Conservation (phyloP, 768 basidiomycete species). For the Coprinopsis marcescibilis region DNA sequence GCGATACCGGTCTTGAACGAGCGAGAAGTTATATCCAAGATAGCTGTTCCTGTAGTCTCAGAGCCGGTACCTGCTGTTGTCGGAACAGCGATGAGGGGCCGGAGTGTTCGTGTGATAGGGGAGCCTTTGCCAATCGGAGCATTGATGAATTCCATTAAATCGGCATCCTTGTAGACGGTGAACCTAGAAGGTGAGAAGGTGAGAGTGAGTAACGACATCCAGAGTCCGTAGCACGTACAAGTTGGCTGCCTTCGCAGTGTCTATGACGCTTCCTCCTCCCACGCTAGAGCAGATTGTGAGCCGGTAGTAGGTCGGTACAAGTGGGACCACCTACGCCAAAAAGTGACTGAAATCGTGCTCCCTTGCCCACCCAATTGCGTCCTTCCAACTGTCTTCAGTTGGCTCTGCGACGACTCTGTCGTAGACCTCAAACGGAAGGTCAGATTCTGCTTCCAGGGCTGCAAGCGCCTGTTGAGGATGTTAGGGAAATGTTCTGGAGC, state of each 20-base stretch:
- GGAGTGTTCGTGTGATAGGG: slow-evolving; percentile 67
- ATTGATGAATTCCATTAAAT: slow-evolving; percentile 95
- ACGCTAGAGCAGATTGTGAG: slow-evolving; percentile 41
- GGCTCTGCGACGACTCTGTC: slow-evolving; percentile 84
- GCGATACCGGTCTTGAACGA: slow-evolving; percentile 98
- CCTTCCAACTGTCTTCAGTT: slow-evolving; percentile 83
- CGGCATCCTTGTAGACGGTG: slow-evolving; percentile 85
- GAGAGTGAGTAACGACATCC: not conserved
- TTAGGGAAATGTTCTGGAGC: not conserved
- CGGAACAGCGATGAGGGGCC: slow-evolving; percentile 81
- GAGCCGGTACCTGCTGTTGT: slow-evolving; percentile 83
- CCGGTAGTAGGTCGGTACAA: not conserved
- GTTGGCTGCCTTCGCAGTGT: slow-evolving; percentile 94
- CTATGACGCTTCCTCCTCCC: slow-evolving; percentile 92
- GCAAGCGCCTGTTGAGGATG: slow-evolving; percentile 53
- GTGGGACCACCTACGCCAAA: slow-evolving; percentile 58
- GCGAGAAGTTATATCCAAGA: slow-evolving; percentile 86
- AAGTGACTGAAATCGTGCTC: slow-evolving; percentile 90
- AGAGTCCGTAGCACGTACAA: slow-evolving; percentile 38
- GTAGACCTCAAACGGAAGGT: slow-evolving; percentile 76
- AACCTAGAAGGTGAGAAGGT: slow-evolving; percentile 43
- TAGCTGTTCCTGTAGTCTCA: slow-evolving; percentile 93
- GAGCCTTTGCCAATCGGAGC: slow-evolving; percentile 92
- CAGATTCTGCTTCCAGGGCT: slow-evolving; percentile 71
- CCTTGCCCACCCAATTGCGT: slow-evolving; percentile 86